phyloP scores from a whole-genome alignment of 106 monocot genomes.

The Phalaenopsis equestris region DNA sequence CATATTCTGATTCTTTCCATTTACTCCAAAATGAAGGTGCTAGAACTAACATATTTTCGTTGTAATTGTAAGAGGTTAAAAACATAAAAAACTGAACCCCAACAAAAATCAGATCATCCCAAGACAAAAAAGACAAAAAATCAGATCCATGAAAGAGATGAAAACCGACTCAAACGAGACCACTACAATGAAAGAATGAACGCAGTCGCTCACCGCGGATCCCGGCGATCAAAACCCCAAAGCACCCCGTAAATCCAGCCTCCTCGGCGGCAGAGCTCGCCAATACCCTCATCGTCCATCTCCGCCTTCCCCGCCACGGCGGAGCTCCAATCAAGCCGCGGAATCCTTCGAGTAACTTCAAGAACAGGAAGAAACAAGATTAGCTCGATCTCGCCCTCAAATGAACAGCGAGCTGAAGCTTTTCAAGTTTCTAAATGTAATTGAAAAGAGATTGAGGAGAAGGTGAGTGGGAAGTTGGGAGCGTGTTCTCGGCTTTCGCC shows the following conservation, averaged over 20 bases:
- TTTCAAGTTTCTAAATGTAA: background rate
- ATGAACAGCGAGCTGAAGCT: background rate
- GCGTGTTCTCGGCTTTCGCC: background rate
- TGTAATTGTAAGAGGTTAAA: no score
- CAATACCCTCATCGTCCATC: conserved; percentile 1
- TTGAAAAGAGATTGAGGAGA: background rate
- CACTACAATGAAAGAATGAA: background rate
- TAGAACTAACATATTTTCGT: background rate
- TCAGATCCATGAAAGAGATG: background rate
- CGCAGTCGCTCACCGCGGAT: conserved; percentile 6
- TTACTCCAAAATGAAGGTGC: background rate
- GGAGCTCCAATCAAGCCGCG: background rate
- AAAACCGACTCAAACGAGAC: background rate
- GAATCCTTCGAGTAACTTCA: background rate
- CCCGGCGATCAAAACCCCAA: conserved; percentile 3
- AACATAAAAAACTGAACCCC: background rate
- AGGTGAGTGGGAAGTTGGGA: background rate
- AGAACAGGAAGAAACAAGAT: background rate
- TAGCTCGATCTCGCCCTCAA: background rate
- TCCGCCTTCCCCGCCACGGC: background rate
- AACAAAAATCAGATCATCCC: background rate
- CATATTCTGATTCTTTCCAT: background rate
- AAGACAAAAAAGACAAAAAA: background rate
- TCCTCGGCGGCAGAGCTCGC: background rate
- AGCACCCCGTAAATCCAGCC: conserved; percentile 5